Percentiles rank a stretch among this genome's conserved stretches.
Conservation (phyloP, 176 grass and related monocot species). For the Saccharum officinarum region DNA sequence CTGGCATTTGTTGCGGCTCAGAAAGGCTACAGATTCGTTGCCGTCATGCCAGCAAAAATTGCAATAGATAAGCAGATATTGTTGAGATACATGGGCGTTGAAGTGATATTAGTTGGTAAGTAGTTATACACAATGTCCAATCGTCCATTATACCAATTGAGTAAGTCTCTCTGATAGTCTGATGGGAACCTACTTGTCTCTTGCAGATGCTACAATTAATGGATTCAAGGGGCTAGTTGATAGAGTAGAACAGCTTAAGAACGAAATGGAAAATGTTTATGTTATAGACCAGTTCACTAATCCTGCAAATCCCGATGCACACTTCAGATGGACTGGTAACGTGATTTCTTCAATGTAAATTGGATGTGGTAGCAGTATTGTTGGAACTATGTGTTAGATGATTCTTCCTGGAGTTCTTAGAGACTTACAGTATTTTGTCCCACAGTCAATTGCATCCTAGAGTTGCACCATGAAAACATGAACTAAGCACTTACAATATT, state of each 20-base stretch:
- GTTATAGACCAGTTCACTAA: conserved; percentile 76
- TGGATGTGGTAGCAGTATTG: neutral
- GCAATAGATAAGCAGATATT: conserved; percentile 75
- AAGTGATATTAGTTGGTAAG: conserved; percentile 80
- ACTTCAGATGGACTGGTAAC: conserved; percentile 80
- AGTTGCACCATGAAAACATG: neutral
- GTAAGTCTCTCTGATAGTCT: neutral
- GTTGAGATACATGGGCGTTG: conserved; percentile 67
- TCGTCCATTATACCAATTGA: neutral
- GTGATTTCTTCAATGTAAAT: conserved; percentile 14
- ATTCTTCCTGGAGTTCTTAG: neutral
- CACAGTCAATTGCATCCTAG: neutral
- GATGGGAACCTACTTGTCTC: conserved; percentile 1
- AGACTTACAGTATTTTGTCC: neutral
- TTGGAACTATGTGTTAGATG: neutral
- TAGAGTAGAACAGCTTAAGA: conserved; percentile 61
- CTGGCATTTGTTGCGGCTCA: conserved; percentile 56
- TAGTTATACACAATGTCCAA: neutral
- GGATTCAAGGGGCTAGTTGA: conserved; percentile 65
- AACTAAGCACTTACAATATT: neutral
- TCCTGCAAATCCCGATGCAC: conserved; percentile 73
- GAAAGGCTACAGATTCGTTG: conserved; percentile 80
- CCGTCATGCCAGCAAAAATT: conserved; percentile 58
- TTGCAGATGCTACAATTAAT: conserved; percentile 65
- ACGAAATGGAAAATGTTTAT: conserved; percentile 57